Evolutionary conservation across 139 green algal species (phyloP).

Genomic region (Coccomyxa sp.): DNA sequence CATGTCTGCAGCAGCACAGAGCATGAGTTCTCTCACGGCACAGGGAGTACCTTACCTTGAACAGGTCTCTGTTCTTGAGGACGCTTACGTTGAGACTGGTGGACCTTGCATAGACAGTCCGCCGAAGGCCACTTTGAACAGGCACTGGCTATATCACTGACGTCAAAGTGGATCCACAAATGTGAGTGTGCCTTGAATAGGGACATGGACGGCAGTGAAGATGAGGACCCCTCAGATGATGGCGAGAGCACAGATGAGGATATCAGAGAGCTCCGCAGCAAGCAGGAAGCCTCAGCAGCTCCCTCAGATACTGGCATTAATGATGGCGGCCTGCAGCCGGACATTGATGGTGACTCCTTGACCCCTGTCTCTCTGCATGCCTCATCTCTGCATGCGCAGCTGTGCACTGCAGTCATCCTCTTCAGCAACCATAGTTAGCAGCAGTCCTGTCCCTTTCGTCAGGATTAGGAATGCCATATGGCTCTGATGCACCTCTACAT

Average conservation of each 20-base stretch:
- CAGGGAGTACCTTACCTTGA: background rate
- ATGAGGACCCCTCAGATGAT: background rate
- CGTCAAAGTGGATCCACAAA: too few species aligned
- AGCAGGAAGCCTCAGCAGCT: background rate
- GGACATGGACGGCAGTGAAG: slow-evolving; percentile 9
- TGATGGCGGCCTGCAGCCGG: too few species aligned
- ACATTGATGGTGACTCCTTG: too few species aligned
- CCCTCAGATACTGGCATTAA: too few species aligned
- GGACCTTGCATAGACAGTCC: background rate
- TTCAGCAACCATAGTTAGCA: background rate
- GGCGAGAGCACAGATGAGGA: slow-evolving; percentile 5
- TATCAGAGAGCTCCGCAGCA: slow-evolving; percentile 8
- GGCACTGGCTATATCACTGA: too few species aligned
- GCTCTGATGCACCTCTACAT: background rate
- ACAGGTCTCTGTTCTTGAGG: background rate
- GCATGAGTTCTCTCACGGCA: background rate
- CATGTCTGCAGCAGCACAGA: background rate
- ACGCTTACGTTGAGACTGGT: background rate
- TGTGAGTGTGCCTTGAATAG: background rate
- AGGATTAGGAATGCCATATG: background rate
- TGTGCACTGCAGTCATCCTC: background rate
- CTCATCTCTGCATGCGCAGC: background rate
- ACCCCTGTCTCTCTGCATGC: slow-evolving; percentile 20
- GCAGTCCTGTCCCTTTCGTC: background rate
- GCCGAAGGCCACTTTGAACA: background rate